phyloP scores from a whole-genome alignment of 1,139 yeast genomes.

The Yamadazyma kanchanaburiensis region DNA sequence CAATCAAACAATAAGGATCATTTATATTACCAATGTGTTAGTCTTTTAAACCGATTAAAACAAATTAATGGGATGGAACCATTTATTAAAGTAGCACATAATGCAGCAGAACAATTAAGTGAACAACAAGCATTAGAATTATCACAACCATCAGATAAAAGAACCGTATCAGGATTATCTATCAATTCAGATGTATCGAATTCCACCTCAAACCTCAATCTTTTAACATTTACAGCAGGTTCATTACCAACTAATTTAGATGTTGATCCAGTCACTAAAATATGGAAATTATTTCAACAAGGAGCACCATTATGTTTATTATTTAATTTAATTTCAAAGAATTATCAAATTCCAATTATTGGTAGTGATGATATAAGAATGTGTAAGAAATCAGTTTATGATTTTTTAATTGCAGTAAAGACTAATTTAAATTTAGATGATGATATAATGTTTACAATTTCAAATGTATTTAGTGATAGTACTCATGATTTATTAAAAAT shows the following conservation, averaged over 20 bases:
- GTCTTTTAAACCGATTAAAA: slow-evolving; percentile 55
- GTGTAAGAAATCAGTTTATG: slow-evolving; percentile 88
- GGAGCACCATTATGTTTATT: slow-evolving; percentile 90
- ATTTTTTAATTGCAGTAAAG: slow-evolving; percentile 85
- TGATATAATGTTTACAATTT: slow-evolving; percentile 77
- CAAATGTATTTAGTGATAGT: slow-evolving; percentile 82
- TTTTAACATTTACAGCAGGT: slow-evolving; percentile 70
- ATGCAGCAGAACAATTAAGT: slow-evolving; percentile 58
- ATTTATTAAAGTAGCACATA: slow-evolving; percentile 56
- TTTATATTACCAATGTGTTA: slow-evolving; percentile 66
- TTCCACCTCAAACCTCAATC: slow-evolving; percentile 18
- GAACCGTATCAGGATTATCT: slow-evolving; percentile 18
- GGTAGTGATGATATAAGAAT: slow-evolving; percentile 77
- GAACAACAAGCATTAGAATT: slow-evolving; percentile 71
- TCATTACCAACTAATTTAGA: slow-evolving; percentile 67
- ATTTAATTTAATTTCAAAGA: slow-evolving; percentile 53
- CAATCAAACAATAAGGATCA: slow-evolving; percentile 69
- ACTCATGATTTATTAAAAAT: slow-evolving; percentile 77
- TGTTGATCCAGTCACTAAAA: slow-evolving; percentile 89
- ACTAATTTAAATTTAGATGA: slow-evolving; percentile 71
- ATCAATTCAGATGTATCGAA: slow-evolving; percentile 19
- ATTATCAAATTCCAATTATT: slow-evolving; percentile 48
- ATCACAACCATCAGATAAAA: slow-evolving; percentile 28
- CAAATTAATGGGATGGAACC: slow-evolving; percentile 70
- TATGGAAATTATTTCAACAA: slow-evolving; percentile 85